A percentile compares a stretch with the other conserved stretches of the same genome.
These are phyloP conservation scores for Curvularia sp. DNA, from an alignment of 2,329 filamentous ascomycete species.

Conservation along the genomic window DNA sequence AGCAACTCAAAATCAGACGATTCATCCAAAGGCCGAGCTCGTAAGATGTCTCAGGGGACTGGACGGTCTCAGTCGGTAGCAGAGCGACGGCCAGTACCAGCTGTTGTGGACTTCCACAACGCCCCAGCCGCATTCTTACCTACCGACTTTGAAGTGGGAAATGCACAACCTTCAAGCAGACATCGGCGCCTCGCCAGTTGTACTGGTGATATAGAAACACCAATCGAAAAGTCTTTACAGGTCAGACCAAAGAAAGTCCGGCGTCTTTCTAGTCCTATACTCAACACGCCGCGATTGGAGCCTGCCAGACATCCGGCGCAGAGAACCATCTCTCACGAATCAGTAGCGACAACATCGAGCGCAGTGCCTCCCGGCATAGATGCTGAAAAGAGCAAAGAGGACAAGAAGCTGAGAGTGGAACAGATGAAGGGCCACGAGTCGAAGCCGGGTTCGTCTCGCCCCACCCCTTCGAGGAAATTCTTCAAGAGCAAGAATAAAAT, in stretches of 20 bases:
- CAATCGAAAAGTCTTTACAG: constrained; percentile 32
- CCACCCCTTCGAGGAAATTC: constrained; percentile 38
- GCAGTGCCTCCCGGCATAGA: constrained; percentile 21
- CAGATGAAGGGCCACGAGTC: constrained; percentile 21
- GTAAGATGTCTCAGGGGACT: constrained; percentile 38
- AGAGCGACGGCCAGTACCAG: constrained; percentile 39
- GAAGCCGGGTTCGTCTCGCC: constrained; percentile 9
- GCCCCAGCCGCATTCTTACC: constrained; percentile 58
- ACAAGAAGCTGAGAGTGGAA: constrained; percentile 27
- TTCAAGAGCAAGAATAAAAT: constrained; percentile 47
- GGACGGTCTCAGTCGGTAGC: constrained; percentile 33
- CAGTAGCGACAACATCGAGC: constrained; percentile 29
- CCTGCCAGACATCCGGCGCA: constrained; percentile 25
- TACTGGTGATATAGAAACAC: constrained; percentile 30
- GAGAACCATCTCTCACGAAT: constrained; percentile 30
- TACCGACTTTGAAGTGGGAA: constrained; percentile 56
- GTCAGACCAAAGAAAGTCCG: constrained; percentile 39
- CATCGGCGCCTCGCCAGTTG: constrained; percentile 41
- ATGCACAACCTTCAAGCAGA: constrained; percentile 34
- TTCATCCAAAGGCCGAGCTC: constrained; percentile 39
- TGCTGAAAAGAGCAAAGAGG: constrained; percentile 17
- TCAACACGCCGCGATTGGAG: constrained; percentile 41
- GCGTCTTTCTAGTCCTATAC: constrained; percentile 43
- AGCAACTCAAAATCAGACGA: constrained; percentile 49
- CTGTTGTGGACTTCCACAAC: constrained; percentile 57